Conservation (phyloP, 495 filamentous ascomycete species). For the Apodospora peruviana region DNA sequence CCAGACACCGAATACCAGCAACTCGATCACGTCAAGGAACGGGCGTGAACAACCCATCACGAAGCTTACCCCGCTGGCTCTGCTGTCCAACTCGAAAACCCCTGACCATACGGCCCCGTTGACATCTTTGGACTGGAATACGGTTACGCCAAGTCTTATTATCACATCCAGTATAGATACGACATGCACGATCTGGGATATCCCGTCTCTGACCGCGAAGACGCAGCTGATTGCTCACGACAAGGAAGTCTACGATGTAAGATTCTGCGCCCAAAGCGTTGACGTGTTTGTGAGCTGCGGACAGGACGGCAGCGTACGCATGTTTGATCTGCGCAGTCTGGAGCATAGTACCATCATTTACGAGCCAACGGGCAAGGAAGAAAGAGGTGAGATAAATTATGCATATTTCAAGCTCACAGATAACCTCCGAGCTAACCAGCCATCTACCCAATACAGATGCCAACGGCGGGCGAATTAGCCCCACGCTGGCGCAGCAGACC, state of each 20-base stretch:
- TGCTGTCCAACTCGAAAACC: constrained; percentile 96
- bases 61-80: constrained; percentile 87
- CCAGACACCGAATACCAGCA: constrained; percentile 46
- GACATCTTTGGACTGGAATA: constrained; percentile 97
- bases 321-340: constrained; percentile 96
- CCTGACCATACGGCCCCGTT: constrained; percentile 96
- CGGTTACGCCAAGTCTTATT: constrained; percentile 88
- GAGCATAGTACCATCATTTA: constrained; percentile 99
- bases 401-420: too few relatives aligned
- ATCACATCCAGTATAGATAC: constrained; percentile 99
- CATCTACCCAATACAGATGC: constrained; percentile 26
- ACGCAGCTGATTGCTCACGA: constrained; percentile 98
- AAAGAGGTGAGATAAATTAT: constrained; percentile 60
- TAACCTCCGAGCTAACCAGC: background rate
- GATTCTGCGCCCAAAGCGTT: constrained; percentile 92
- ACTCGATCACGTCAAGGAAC: constrained; percentile 68
- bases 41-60: constrained; percentile 60
- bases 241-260: constrained; percentile 97
- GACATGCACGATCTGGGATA: constrained; percentile 99
- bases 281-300: constrained; percentile 98
- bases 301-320: constrained; percentile 94
- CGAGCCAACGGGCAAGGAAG: constrained; percentile 85
- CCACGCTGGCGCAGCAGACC: constrained; percentile 63
- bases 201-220: constrained; percentile 94
- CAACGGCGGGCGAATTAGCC: constrained; percentile 52